Percentiles rank a stretch among this genome's conserved stretches.
phyloP scores from a whole-genome alignment of 1,284 basidiomycete species.

The Moesziomyces globuligerus region DNA sequence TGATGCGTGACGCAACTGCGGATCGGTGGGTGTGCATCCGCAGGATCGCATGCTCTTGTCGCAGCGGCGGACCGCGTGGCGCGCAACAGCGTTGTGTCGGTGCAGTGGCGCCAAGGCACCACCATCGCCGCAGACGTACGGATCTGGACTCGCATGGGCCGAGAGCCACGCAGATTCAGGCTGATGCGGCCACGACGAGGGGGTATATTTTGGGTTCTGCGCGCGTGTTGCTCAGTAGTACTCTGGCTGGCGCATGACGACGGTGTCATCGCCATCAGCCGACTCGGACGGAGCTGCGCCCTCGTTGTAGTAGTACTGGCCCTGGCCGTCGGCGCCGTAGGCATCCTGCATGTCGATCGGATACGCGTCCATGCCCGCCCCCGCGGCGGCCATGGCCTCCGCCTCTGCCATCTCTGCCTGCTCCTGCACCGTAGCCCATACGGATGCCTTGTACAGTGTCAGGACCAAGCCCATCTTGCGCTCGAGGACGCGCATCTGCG shows the following conservation, averaged over 20 bases:
- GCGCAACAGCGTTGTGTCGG: too few relatives aligned
- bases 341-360: constrained; percentile 23
- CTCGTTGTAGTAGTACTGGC: constrained; percentile 13
- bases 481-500: constrained; percentile 82
- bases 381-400: constrained; percentile 42
- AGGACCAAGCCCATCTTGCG: constrained; percentile 87
- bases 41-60: too few relatives aligned
- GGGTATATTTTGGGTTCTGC: too few relatives aligned
- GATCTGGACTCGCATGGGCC: too few relatives aligned
- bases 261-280: constrained; percentile 33
- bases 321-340: constrained; percentile 9
- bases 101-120: too few relatives aligned
- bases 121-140: too few relatives aligned
- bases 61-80: too few relatives aligned
- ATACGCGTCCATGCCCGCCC: constrained; percentile 18
- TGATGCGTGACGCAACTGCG: too few relatives aligned
- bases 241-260: constrained; percentile 35
- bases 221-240: constrained; percentile 22
- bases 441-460: constrained; percentile 87
- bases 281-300: constrained; percentile 7
- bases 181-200: too few relatives aligned
- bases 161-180: too few relatives aligned
- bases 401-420: constrained; percentile 73
- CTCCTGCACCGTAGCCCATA: constrained; percentile 92
- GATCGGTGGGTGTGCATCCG: too few relatives aligned